phyloP scores from a whole-genome alignment of 1,139 yeast species.

The Pichia sp. region DNA sequence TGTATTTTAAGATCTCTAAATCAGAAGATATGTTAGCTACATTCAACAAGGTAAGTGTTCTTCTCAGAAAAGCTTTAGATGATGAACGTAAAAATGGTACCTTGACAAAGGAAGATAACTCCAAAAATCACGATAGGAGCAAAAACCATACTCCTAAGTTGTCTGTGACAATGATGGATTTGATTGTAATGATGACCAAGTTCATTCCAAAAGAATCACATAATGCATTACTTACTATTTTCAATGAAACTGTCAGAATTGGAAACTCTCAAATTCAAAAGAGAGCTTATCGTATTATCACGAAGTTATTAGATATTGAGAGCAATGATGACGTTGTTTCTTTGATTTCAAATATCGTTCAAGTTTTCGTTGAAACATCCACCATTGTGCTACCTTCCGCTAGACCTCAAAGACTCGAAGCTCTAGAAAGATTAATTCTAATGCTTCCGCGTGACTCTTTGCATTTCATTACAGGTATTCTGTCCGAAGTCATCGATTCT shows the following conservation, averaged over 20 bases:
- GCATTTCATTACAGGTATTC: slow-evolving; percentile 71
- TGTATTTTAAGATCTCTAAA: slow-evolving; percentile 68
- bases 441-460: slow-evolving; percentile 59
- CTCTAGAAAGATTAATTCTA: slow-evolving; percentile 57
- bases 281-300: slow-evolving; percentile 78
- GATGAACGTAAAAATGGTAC: slow-evolving; percentile 42
- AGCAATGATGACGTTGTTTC: slow-evolving; percentile 45
- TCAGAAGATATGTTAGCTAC: slow-evolving; percentile 64
- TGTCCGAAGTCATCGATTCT: slow-evolving; percentile 84
- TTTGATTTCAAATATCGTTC: slow-evolving; percentile 56
- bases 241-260: slow-evolving; percentile 60
- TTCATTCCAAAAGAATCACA: slow-evolving; percentile 70
- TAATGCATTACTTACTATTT: slow-evolving; percentile 71
- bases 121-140: slow-evolving; percentile 19
- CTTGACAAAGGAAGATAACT: slow-evolving; percentile 32
- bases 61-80: slow-evolving; percentile 71
- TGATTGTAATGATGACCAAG: slow-evolving; percentile 80
- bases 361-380: slow-evolving; percentile 53
- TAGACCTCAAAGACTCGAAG: slow-evolving; percentile 72
- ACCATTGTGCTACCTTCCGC: slow-evolving; percentile 65
- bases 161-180: slow-evolving; percentile 85
- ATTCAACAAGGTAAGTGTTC: slow-evolving; percentile 79
- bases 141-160: slow-evolving; percentile 41
- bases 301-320: slow-evolving; percentile 60
- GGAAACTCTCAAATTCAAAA: slow-evolving; percentile 74